Base-by-base conservation (phyloP, 352 stramenopile genomes). In the Globisporangium yorkense region DNA sequence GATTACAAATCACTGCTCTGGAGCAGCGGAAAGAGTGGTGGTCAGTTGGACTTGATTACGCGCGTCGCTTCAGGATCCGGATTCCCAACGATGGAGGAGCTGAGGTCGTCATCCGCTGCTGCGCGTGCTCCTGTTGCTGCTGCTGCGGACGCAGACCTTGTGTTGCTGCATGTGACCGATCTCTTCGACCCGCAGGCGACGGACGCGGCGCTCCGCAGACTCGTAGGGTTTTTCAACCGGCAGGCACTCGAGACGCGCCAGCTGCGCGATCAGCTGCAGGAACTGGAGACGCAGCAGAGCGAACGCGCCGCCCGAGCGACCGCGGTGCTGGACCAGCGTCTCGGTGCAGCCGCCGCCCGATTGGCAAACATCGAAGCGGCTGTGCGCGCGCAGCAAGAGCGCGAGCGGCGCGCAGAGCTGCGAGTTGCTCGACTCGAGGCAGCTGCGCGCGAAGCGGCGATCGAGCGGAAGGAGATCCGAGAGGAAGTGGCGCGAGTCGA, bases 211-310 rank as follows among this genome's bases (percentile, higher is more conserved):
- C 76, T 76, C 62, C 71, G 82, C 56, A 69, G 77, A 1, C 75
- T 89, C 18, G 77, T 87, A 21, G 70, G 75, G n/a, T 70, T 82
- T 43, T 72, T 89, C 52, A 89, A 89, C 59, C 51, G 66, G 8
- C 80, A 89, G 57, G 65, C 78, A 8, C 50, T 57, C 52, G 59
- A 71, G 49, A 69, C 86, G 20, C 66, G 68, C 33, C 51, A 59
- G 48, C 57, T 87, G 29, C 41, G 72, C 27, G 46, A 56, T 51
- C 68, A 59, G 4, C 40, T 89, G 24, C 59, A 54, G 5, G 33
- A 68, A 21, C 39, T 78, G 5, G 56, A 71, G 33, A 68, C 74
- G 52, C 47, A 71, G 20, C 58, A 70, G 16, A 46, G 18, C 1
- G 56, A 21, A 33, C 5, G 12, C n/a, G 7, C 12, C 2, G 27